phyloP scores from a whole-genome alignment of 1,284 basidiomycete species.

The Ceratobasidium sp. region DNA sequence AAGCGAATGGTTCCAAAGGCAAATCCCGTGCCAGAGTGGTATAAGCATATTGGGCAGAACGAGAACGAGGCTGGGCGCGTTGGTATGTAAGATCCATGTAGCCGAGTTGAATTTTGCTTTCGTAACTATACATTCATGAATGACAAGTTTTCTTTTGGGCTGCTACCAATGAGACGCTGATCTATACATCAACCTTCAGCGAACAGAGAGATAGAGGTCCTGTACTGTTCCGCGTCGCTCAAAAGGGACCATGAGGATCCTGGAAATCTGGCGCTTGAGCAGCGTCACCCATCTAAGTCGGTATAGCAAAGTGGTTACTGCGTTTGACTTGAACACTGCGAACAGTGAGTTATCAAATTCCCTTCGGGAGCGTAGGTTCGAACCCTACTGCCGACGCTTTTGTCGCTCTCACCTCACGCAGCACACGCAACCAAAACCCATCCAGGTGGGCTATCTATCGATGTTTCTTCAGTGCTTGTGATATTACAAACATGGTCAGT shows the following conservation, averaged over 20 bases:
- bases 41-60: constrained; percentile 27
- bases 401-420: neutral
- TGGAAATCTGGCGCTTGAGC: neutral
- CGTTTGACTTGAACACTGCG: constrained; percentile 45
- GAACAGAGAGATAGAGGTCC: no score
- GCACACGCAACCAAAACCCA: no score
- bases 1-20: constrained; percentile 42
- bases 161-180: neutral
- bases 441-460: no score
- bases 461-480: no score
- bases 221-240: no score
- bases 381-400: constrained; percentile 47
- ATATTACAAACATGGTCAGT: no score
- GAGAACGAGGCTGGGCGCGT: neutral
- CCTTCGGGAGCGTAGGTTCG: constrained; percentile 47
- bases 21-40: constrained; percentile 40
- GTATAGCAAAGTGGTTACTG: constrained; percentile 48
- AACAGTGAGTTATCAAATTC: constrained; percentile 43
- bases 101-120: constrained; percentile 8
- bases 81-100: neutral
- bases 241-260: no score
- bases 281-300: constrained; percentile 7
- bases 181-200: neutral
- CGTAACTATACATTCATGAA: neutral
- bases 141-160: neutral